phyloP scores from a whole-genome alignment of 495 filamentous ascomycete genomes.

The Chaetomidium leptoderma region DNA sequence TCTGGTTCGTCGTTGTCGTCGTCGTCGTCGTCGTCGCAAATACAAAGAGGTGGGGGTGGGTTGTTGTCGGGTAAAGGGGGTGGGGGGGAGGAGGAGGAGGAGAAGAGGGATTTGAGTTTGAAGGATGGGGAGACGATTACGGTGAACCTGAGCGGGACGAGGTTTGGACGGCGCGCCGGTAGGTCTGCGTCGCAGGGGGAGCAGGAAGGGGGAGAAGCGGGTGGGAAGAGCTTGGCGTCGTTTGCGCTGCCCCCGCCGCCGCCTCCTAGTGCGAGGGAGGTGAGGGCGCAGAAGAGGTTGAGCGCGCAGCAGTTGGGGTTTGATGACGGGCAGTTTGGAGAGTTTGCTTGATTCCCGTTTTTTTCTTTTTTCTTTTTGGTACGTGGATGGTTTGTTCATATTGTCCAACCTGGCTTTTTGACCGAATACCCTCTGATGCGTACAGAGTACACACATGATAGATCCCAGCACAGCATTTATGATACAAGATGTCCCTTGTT shows the following conservation, averaged over 20 bases:
- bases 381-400: too few relatives aligned
- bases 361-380: too few relatives aligned
- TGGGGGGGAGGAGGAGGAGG: constrained; percentile 36
- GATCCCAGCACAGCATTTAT: too few relatives aligned
- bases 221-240: constrained; percentile 31
- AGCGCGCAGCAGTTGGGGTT: constrained; percentile 55
- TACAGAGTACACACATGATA: too few relatives aligned
- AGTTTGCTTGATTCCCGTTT: constrained; percentile 46
- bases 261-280: constrained; percentile 51
- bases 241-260: constrained; percentile 52
- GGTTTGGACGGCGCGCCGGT: constrained; percentile 40
- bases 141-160: constrained; percentile 60
- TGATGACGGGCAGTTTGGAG: constrained; percentile 63
- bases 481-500: too few relatives aligned
- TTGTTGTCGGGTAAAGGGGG: constrained; percentile 27
- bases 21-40: neutral
- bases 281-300: constrained; percentile 48
- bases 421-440: too few relatives aligned
- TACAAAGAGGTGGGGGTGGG: constrained; percentile 15
- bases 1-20: neutral
- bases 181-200: constrained; percentile 17
- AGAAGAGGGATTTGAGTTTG: constrained; percentile 67
- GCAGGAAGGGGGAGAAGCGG: constrained; percentile 15
- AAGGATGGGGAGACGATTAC: constrained; percentile 85
- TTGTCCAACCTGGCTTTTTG: too few relatives aligned